phyloP scores from a whole-genome alignment of 1,284 basidiomycete genomes.

The Marasmius oreades region DNA sequence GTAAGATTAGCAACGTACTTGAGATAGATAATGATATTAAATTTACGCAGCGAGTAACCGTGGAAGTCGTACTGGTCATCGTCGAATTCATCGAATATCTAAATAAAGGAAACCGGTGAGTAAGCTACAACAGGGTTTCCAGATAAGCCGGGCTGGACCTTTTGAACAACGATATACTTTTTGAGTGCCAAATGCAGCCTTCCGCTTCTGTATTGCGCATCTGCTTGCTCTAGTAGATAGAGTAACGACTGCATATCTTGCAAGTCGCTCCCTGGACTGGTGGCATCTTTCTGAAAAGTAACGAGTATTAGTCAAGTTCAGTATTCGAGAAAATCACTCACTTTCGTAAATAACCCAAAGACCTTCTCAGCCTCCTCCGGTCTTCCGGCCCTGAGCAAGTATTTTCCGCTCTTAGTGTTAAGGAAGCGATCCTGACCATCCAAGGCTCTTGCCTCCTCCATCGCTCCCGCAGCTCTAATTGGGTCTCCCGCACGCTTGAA shows the following conservation, averaged over 20 bases:
- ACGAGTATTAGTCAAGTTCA: not conserved
- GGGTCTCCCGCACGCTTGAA: conserved; percentile 87
- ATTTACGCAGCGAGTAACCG: conserved; percentile 89
- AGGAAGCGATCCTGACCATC: conserved; percentile 97
- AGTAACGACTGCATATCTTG: conserved; percentile 96
- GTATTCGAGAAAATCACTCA: conserved; percentile 25
- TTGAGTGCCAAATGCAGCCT: conserved; percentile 85
- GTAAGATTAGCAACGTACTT: conserved; percentile 45
- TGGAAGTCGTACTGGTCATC: conserved; percentile 99
- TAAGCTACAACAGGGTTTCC: not conserved
- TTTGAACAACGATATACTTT: conserved; percentile 76
- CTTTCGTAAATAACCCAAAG: conserved; percentile 88
- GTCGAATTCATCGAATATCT: conserved; percentile 86
- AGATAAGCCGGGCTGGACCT: conserved; percentile 37
- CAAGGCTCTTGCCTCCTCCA: conserved; percentile 82
- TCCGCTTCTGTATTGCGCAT: conserved; percentile 63
- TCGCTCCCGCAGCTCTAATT: conserved; percentile 67
- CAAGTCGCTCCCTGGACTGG: conserved; percentile 75
- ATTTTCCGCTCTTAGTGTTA: conserved; percentile 94
- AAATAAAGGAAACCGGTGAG: not conserved
- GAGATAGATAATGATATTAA: conserved; percentile 83
- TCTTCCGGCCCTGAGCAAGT: conserved; percentile 80
- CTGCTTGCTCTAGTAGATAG: conserved; percentile 84
- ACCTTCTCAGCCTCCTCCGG: conserved; percentile 72
- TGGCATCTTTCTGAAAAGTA: conserved; percentile 71